Base-by-base conservation (phyloP, 2,329 filamentous ascomycete genomes). In the Trichoderma simmonsii region DNA sequence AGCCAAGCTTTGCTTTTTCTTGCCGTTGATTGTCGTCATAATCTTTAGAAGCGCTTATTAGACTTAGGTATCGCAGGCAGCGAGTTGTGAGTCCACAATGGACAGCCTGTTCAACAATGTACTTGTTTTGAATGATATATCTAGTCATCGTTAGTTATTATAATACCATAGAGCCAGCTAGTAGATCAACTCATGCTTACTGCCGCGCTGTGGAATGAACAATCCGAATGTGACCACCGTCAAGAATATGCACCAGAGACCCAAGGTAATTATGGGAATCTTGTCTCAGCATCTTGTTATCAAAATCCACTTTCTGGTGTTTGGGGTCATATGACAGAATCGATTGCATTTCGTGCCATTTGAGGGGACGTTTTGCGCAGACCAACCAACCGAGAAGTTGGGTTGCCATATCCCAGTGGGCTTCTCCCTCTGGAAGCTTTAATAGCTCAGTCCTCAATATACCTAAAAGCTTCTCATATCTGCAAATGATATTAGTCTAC, bases 271-370 rank as follows among this genome's bases (percentile, higher is more conserved):
- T 68, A 7, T 26, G 26, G 4, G 65, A 54, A 18, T 30, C 26
- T 12, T 68, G 65, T 24, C 65, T 54, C 12, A 68, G 8, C 65
- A 68, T 68, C n/a, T 43, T 59, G 15, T 68, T 68, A 24, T 68
- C 65, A 59, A 68, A 68, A 4, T 68, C 65, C 3, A 68, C 65
- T 7, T 18, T 43, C 30, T 68, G 65, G 5, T 32, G 7, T 2
- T 28, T 7, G 1, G 65, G 65, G 5, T 24, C 34, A 32, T 68
- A 68, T 4, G 65, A 68, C 9, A 68, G 54, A 30, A 68, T 68
- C 0, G 65, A 39, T 8, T 68, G 65, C 65, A 68, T 68, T 24
- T 68, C 65, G 18, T 68, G 54, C 65, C 65, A 68, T 24, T 28
- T 68, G 15, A 68, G 54, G 6, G 54, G 65, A 8, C 65, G 54